Percentiles rank a stretch among this genome's conserved stretches.
Evolutionary conservation across 305 asterid genomes (phyloP).

Genomic region (Solanum aculeatissimum): DNA sequence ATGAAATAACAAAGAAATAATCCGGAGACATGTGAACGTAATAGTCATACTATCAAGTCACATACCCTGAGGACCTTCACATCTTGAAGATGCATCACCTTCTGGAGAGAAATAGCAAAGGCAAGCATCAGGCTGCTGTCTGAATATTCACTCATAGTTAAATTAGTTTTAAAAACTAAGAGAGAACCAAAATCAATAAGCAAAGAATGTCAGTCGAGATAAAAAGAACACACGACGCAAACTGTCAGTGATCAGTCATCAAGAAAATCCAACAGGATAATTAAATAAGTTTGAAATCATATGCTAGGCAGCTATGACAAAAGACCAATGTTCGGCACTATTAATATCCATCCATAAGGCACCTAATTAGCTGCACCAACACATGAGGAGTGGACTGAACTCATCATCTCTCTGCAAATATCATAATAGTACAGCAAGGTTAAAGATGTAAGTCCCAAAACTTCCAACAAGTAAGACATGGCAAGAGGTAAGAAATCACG

Average conservation of each 20-base stretch:
- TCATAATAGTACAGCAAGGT: slow-evolving; percentile 13
- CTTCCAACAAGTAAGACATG: slow-evolving; percentile 6
- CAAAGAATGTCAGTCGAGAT: slow-evolving; percentile 10
- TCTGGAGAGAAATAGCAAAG: slow-evolving; percentile 27
- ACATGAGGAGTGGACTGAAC: slow-evolving; percentile 12
- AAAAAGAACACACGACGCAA: slow-evolving; percentile 12
- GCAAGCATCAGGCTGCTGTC: slow-evolving; percentile 41
- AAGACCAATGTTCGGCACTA: neutral
- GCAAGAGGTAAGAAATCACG: slow-evolving; percentile 2
- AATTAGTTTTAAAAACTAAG: slow-evolving; percentile 4
- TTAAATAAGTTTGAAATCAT: slow-evolving; percentile 8
- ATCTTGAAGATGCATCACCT: slow-evolving; percentile 31
- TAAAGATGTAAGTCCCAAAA: slow-evolving; percentile 12
- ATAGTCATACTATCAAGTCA: slow-evolving; percentile 8
- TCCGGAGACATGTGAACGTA: slow-evolving; percentile 5
- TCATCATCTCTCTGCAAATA: slow-evolving; percentile 9
- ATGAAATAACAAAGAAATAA: slow-evolving; percentile 9
- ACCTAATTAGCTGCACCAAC: slow-evolving; percentile 35
- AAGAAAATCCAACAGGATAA: slow-evolving; percentile 12
- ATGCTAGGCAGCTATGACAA: slow-evolving; percentile 23
- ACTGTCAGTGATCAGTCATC: slow-evolving; percentile 28
- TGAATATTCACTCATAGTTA: slow-evolving; percentile 16
- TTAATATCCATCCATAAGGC: slow-evolving; percentile 20
- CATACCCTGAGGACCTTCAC: slow-evolving; percentile 44
- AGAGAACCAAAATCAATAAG: slow-evolving; percentile 2